These are phyloP conservation scores for Colletotrichum sp. DNA, from an alignment of 2,329 filamentous ascomycete genomes.

Conservation along the genomic window DNA sequence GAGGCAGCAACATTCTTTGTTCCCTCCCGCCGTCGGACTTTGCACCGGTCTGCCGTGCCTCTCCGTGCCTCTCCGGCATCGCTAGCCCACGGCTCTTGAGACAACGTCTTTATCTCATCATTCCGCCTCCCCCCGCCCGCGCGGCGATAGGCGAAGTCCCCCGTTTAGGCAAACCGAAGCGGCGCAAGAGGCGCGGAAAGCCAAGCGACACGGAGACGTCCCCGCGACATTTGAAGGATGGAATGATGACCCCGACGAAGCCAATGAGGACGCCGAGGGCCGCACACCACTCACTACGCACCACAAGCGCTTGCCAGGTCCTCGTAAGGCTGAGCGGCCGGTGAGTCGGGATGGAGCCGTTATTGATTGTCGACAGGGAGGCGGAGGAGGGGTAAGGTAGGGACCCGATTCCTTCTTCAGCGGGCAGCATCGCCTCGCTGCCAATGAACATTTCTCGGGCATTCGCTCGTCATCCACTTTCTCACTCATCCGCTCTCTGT, in stretches of 20 bases:
- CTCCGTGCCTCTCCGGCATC: neutral
- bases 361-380: neutral
- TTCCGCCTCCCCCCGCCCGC: neutral
- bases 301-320: neutral
- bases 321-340: neutral
- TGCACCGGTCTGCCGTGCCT: neutral
- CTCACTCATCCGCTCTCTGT: neutral
- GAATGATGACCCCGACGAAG: neutral
- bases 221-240: neutral
- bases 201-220: neutral
- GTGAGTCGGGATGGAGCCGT: neutral
- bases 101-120: neutral
- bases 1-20: neutral
- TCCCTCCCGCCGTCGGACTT: neutral
- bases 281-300: neutral
- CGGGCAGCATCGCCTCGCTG: neutral
- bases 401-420: neutral
- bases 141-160: neutral
- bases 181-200: neutral
- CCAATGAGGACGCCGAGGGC: neutral
- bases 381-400: neutral
- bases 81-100: neutral
- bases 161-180: neutral
- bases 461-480: neutral
- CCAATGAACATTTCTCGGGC: neutral